These are phyloP conservation scores for Lentinula boryana DNA, from an alignment of 768 basidiomycete species.

Conservation along the genomic window DNA sequence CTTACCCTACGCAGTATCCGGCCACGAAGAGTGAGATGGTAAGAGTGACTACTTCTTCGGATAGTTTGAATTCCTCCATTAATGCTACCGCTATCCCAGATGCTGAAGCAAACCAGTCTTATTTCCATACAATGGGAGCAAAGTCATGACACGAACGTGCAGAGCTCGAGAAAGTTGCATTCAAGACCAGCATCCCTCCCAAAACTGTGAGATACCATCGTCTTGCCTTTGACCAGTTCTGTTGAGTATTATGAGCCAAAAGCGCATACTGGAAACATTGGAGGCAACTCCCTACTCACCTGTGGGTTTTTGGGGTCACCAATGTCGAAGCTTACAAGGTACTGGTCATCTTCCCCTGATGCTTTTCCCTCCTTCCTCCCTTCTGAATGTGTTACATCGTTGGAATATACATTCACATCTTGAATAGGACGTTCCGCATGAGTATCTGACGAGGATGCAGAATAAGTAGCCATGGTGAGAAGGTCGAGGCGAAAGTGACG, in stretches of 20 bases:
- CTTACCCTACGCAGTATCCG: constrained; percentile 60
- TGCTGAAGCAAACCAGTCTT: constrained; percentile 20
- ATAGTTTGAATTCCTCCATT: constrained; percentile 41
- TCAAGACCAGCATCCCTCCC: constrained; percentile 45
- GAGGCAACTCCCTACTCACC: constrained; percentile 18
- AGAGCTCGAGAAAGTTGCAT: constrained; percentile 59
- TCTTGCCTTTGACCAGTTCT: constrained; percentile 44
- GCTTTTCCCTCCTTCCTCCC: not conserved
- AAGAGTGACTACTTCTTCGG: constrained; percentile 44
- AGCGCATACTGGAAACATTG: not conserved
- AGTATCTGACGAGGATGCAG: not conserved
- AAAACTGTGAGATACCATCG: constrained; percentile 50
- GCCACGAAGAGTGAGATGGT: constrained; percentile 58
- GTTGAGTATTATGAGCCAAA: constrained; percentile 5
- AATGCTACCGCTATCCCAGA: constrained; percentile 41
- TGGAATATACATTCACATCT: not conserved
- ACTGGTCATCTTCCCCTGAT: constrained; percentile 18
- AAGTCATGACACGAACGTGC: constrained; percentile 30
- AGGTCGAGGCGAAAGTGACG: not conserved
- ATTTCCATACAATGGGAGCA: not conserved
- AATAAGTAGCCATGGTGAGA: not conserved
- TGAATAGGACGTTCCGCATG: not conserved
- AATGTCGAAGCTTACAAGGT: constrained; percentile 27
- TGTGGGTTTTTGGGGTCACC: constrained; percentile 42
- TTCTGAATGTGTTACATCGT: not conserved